Evolutionary conservation across 495 filamentous ascomycete genomes (phyloP).

Genomic region (Aspergillus bridgeri): DNA sequence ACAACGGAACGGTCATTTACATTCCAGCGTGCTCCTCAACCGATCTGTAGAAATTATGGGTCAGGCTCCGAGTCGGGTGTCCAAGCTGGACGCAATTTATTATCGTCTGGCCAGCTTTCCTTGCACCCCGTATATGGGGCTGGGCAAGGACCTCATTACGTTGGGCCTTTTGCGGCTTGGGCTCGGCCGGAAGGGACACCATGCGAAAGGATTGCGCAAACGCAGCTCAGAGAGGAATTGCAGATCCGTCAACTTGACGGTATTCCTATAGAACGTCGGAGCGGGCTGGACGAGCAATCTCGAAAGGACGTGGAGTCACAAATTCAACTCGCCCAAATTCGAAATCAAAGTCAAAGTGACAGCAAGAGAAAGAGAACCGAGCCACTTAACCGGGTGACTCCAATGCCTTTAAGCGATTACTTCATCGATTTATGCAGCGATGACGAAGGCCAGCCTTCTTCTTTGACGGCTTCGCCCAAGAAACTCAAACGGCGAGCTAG

Average conservation of each 20-base stretch:
- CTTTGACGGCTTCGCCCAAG: background rate
- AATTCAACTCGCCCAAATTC: slow-evolving; percentile 24
- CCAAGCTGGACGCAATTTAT: slow-evolving; percentile 22
- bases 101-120: slow-evolving; percentile 36
- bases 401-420: background rate
- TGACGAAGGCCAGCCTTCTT: slow-evolving; percentile 10
- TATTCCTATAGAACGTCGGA: slow-evolving; percentile 14
- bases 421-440: slow-evolving; percentile 21
- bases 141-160: slow-evolving; percentile 43
- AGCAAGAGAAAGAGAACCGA: slow-evolving; percentile 18
- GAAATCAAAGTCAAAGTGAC: slow-evolving; percentile 20
- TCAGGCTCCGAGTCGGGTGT: slow-evolving; percentile 25
- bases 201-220: slow-evolving; percentile 11
- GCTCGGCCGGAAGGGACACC: slow-evolving; percentile 29
- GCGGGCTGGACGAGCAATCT: slow-evolving; percentile 19
- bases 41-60: slow-evolving; percentile 4
- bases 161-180: slow-evolving; percentile 44
- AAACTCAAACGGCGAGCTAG: slow-evolving; percentile 10
- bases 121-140: slow-evolving; percentile 42
- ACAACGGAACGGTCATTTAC: slow-evolving; percentile 17
- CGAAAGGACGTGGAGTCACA: slow-evolving; percentile 18
- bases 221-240: slow-evolving; percentile 20
- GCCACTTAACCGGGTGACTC: background rate
- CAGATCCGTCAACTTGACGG: slow-evolving; percentile 33
- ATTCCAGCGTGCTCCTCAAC: slow-evolving; percentile 22